Evolutionary conservation across 164 flowering plant species (phyloP).

Genomic region (Aristolochia contorta): DNA sequence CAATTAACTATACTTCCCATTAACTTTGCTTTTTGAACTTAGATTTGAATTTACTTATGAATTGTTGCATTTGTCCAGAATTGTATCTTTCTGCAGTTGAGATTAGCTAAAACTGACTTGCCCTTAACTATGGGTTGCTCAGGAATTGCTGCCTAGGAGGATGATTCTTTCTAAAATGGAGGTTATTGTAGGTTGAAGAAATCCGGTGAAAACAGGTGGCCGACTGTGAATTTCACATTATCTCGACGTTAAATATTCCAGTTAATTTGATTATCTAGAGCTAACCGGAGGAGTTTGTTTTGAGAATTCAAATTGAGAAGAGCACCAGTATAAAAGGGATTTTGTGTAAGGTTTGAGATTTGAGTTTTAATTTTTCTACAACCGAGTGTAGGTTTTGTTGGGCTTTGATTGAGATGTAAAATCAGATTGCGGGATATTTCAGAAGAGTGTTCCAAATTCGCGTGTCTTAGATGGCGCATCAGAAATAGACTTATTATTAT

Average conservation of each 20-base stretch:
- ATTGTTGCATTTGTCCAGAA: too few relatives aligned
- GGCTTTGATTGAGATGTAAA: conserved; percentile 65
- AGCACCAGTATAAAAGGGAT: conserved; percentile 30
- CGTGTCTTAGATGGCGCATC: conserved; percentile 26
- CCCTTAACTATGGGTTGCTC: conserved; percentile 17
- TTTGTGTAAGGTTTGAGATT: conserved; percentile 47
- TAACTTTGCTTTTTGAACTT: too few relatives aligned
- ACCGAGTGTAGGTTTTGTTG: conserved; percentile 30
- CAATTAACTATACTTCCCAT: too few relatives aligned
- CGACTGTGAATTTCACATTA: conserved; percentile 29
- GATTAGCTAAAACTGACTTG: too few relatives aligned
- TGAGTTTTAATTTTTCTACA: conserved; percentile 10
- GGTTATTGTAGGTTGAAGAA: conserved; percentile 40
- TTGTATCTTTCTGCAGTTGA: too few relatives aligned
- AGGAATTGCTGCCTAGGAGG: conserved; percentile 80
- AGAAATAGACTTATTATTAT: conserved; percentile 8
- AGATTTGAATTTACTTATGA: too few relatives aligned
- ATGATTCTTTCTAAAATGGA: conserved; percentile 21
- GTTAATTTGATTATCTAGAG: conserved; percentile 34
- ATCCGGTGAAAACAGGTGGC: conserved; percentile 26
- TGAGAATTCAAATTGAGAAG: conserved; percentile 27
- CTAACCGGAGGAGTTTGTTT: conserved; percentile 33
- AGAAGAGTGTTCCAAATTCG: conserved; percentile 28
- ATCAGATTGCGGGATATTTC: conserved; percentile 57
- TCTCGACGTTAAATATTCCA: conserved; percentile 17